Percentiles rank a stretch among this genome's conserved stretches.
These are phyloP conservation scores for Anthracocystis panici-leucophaei DNA, from an alignment of 1,284 basidiomycete species.

Conservation along the genomic window DNA sequence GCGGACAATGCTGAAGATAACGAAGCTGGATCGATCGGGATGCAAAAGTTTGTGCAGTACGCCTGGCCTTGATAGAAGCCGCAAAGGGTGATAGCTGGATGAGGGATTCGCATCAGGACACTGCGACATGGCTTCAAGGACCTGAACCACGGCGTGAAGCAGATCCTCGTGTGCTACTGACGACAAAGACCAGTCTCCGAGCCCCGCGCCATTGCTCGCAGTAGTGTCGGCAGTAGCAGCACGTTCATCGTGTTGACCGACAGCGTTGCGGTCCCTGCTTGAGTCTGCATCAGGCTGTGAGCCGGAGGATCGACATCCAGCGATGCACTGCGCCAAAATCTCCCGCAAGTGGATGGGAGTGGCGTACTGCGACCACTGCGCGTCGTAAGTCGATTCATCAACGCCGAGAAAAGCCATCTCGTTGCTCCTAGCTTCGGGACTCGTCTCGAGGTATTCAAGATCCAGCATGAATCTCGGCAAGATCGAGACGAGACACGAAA, in stretches of 20 bases:
- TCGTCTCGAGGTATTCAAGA: constrained; percentile 31
- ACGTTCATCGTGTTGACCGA: background rate
- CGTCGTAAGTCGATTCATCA: background rate
- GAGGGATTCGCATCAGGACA: constrained; percentile 14
- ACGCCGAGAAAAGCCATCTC: constrained; percentile 24
- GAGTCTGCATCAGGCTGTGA: background rate
- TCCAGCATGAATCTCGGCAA: constrained; percentile 41
- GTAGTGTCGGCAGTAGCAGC: background rate
- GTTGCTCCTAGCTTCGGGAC: constrained; percentile 17
- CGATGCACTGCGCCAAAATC: constrained; percentile 44
- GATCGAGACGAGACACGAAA: constrained; percentile 22
- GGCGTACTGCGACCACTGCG: constrained; percentile 3
- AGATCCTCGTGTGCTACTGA: constrained; percentile 35
- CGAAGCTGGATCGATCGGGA: constrained; percentile 24
- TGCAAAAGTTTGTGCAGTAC: constrained; percentile 40
- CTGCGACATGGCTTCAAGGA: constrained; percentile 32
- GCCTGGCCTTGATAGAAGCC: constrained; percentile 28
- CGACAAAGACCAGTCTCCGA: constrained; percentile 18
- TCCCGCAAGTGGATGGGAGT: constrained; percentile 36
- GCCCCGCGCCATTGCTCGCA: background rate
- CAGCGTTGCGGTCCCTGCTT: background rate
- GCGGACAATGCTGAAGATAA: constrained; percentile 26
- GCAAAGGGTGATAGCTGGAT: constrained; percentile 21
- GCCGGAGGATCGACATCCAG: constrained; percentile 21
- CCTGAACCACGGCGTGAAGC: constrained; percentile 23